phyloP scores from a whole-genome alignment of 176 grass and related monocot species.

The Oryza australiensis region DNA sequence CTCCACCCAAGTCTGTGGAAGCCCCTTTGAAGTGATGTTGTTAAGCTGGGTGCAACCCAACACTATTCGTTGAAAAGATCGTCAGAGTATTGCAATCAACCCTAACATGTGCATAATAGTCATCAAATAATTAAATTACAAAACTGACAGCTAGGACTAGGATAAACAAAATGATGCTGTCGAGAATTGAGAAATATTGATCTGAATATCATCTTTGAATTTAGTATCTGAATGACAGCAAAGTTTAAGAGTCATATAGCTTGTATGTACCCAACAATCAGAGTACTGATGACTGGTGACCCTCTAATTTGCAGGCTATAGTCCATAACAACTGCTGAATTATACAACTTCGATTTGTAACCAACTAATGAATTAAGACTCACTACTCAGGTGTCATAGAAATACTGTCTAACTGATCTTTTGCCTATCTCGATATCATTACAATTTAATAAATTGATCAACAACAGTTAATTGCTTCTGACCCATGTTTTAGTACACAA shows the following conservation, averaged over 20 bases:
- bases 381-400: not conserved
- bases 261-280: not conserved
- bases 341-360: not conserved
- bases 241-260: not conserved
- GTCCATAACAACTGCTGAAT: not conserved
- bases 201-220: not conserved
- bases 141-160: not conserved
- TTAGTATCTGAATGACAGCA: not conserved
- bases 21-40: not conserved
- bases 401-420: not conserved
- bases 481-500: not conserved
- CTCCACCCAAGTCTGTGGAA: too few relatives aligned
- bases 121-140: not conserved
- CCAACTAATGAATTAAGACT: not conserved
- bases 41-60: not conserved
- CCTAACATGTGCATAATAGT: not conserved
- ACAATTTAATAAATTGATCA: not conserved
- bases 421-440: not conserved
- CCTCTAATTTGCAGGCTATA: not conserved
- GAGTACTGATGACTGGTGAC: not conserved
- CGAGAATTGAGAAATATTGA: not conserved
- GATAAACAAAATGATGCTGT: not conserved
- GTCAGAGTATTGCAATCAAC: not conserved
- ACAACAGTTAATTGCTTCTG: not conserved
- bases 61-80: not conserved